phyloP scores from a whole-genome alignment of 139 green algal genomes.

The Chlamydomonas eustigma region DNA sequence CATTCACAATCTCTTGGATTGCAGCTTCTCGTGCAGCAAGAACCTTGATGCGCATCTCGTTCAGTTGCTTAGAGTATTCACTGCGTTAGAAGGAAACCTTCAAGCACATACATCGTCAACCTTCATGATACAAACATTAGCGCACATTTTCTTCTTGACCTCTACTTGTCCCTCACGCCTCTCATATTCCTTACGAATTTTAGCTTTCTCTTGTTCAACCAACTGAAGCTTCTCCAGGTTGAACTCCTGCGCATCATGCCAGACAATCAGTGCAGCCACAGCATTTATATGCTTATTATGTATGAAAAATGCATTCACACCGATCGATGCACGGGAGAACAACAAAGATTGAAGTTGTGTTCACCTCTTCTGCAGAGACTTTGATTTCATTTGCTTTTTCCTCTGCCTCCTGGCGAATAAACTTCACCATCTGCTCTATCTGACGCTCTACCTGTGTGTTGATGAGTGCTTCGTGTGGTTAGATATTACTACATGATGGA shows the following conservation, averaged over 20 bases:
- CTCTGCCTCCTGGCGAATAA: slow-evolving; percentile 98
- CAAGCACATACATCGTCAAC: neutral
- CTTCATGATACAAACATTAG: neutral
- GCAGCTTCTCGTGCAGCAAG: slow-evolving; percentile 83
- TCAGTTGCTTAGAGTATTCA: slow-evolving; percentile 96
- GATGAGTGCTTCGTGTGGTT: no score
- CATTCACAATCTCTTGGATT: slow-evolving; percentile 59
- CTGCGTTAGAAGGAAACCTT: no score
- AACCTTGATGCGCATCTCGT: slow-evolving; percentile 89
- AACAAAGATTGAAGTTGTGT: neutral
- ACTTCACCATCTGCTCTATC: slow-evolving; percentile 95
- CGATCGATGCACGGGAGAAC: no score
- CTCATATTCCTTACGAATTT: slow-evolving; percentile 94
- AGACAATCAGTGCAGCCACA: no score
- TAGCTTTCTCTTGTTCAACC: slow-evolving; percentile 93
- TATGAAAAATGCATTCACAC: neutral
- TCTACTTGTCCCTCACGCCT: slow-evolving; percentile 87
- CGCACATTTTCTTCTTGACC: slow-evolving; percentile 97
- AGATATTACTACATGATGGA: no score
- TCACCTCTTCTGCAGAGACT: slow-evolving; percentile 92
- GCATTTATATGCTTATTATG: no score
- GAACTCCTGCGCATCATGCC: slow-evolving; percentile 84
- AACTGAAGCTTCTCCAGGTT: slow-evolving; percentile 97
- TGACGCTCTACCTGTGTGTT: slow-evolving; percentile 67
- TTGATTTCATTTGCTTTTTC: slow-evolving; percentile 97